Base-by-base conservation (phyloP, 2,329 filamentous ascomycete genomes). In the Phyllosticta ampelicida region DNA sequence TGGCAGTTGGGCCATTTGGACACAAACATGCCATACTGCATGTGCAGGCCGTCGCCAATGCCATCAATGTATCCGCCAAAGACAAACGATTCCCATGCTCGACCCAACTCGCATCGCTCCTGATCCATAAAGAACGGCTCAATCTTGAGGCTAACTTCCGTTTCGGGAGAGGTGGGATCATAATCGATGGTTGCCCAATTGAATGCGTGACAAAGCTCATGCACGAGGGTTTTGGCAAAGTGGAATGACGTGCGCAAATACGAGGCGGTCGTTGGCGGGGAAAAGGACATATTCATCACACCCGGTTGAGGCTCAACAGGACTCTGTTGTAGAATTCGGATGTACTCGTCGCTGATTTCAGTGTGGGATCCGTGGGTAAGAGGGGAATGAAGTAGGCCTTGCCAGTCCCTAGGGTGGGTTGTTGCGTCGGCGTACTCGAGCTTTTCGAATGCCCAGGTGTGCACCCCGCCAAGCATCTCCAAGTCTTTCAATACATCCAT, bases 101-200 rank as follows among this genome's bases (percentile, higher is more conserved):
- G 54, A 4, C 59, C 54, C 36, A 57, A 19, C 23, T 60, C 59
- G 29, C 54, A 54, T 6, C 54, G 54, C 16, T 26, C 18, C 21
- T 60, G 59, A 8, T 60, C 54, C 54, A 58, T 54, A 51, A 60
- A 60, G 44, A 60, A 60, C 10, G 59, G 59, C n/a, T 60, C 59
- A 19, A 60, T 30, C 51, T 56, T 54, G 51, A 54, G 51, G 8
- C 49, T 21, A 13, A 56, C 10, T 28, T 54, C 50, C 5, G 55
- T 13, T 9, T 6, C 5, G 28, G 8, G 36, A 18, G 26, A n/a
- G n/a, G 5, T 11, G 16, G 19, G 20, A 19, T 28, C 13, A 53
- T 53, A 48, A 29, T 44, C 20, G 4, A 29, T 23, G 11, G 53
- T 20, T 19, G 59, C 59, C 23, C 52, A 58, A 29, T 60, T 57